A percentile compares a stretch with the other conserved stretches of the same genome.
phyloP scores from a whole-genome alignment of 495 filamentous ascomycete species.

The Neurospora sp. region DNA sequence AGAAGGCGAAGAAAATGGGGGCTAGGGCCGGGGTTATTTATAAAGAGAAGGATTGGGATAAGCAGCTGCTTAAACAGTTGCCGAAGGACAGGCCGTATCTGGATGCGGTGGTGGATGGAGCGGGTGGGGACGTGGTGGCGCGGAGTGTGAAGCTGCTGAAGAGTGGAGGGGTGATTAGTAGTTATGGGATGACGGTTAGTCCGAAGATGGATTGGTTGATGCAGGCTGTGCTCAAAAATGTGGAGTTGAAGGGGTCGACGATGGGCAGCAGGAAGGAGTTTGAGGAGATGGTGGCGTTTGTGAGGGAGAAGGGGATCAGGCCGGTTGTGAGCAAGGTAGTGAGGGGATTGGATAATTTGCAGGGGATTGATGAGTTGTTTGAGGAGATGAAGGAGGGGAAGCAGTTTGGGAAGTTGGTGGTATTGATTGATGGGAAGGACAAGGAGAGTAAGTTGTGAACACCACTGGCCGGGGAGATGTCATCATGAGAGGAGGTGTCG shows the following conservation, averaged over 20 bases:
- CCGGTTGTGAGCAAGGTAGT: conserved; percentile 56
- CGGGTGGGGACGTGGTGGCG: conserved; percentile 61
- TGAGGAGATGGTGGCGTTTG: conserved; percentile 65
- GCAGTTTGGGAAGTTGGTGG: conserved; percentile 72
- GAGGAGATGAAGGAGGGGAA: conserved; percentile 64
- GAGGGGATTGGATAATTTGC: conserved; percentile 53
- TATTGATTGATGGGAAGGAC: conserved; percentile 29
- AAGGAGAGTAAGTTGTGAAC: neutral
- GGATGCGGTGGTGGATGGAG: conserved; percentile 67
- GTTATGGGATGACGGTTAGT: conserved; percentile 70
- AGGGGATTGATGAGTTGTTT: conserved; percentile 57
- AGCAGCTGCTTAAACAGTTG: conserved; percentile 46
- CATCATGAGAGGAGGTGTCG: neutral
- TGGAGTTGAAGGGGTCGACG: conserved; percentile 61
- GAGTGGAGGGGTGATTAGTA: conserved; percentile 53
- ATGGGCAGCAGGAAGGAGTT: conserved; percentile 75
- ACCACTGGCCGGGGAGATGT: neutral
- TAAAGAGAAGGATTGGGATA: conserved; percentile 57
- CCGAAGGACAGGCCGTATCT: conserved; percentile 49
- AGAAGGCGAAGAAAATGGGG: conserved; percentile 51
- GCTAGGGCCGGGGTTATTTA: conserved; percentile 63
- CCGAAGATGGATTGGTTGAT: conserved; percentile 66
- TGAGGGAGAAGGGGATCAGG: conserved; percentile 49
- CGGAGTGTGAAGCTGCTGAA: conserved; percentile 49
- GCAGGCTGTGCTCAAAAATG: conserved; percentile 61